Percentiles rank a stretch among this genome's conserved stretches.
Conservation (phyloP, 306 rosid species). For the Castanopsis chinensis region DNA sequence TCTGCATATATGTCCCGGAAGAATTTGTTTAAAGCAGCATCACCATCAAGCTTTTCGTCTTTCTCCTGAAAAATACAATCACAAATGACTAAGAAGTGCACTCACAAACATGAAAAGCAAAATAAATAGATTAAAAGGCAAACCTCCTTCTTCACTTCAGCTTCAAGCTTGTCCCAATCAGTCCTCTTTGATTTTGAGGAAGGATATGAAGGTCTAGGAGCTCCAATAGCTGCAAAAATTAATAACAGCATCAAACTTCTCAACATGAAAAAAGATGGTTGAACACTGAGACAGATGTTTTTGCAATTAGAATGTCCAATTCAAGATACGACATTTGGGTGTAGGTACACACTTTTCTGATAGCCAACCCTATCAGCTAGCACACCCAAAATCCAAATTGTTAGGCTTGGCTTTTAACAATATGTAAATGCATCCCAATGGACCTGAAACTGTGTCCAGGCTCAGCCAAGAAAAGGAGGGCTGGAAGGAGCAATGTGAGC, state of each 20-base stretch:
- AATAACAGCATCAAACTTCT: conserved; percentile 14
- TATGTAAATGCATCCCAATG: not conserved
- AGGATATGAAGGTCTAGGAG: conserved; percentile 63
- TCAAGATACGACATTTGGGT: not conserved
- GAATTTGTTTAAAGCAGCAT: conserved; percentile 90
- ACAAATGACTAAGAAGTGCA: conserved; percentile 2
- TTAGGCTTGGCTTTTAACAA: not conserved
- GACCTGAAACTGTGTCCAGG: not conserved
- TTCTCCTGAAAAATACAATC: conserved; percentile 60
- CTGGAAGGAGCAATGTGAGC: not conserved
- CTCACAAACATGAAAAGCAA: not conserved
- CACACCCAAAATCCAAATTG: not conserved
- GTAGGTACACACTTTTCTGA: not conserved
- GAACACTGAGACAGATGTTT: not conserved
- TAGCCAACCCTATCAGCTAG: not conserved
- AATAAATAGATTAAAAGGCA: conserved; percentile 16
- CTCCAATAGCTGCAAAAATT: conserved; percentile 44
- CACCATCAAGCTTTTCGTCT: conserved; percentile 93
- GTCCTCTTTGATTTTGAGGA: conserved; percentile 68
- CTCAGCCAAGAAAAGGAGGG: not conserved
- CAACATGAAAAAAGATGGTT: not conserved
- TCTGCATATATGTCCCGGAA: conserved; percentile 85
- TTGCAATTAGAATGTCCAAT: not conserved
- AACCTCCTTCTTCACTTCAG: conserved; percentile 87
- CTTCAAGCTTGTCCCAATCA: conserved; percentile 94